Evolutionary conservation across 2,329 filamentous ascomycete genomes (phyloP).

Genomic region (Cryphonectria nitschkei): DNA sequence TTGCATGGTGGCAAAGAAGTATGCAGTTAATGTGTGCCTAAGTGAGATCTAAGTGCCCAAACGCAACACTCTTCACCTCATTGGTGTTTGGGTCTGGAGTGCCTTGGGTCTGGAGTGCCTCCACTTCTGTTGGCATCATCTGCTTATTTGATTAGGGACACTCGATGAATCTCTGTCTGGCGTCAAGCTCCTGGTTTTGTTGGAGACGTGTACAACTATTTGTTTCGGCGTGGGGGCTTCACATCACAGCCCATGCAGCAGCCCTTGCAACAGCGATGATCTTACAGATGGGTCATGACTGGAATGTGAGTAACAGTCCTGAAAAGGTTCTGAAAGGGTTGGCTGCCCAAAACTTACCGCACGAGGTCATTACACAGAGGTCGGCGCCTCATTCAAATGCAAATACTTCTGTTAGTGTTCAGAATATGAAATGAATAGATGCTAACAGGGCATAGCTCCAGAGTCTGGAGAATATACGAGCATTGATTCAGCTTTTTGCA

Average conservation of each 20-base stretch:
- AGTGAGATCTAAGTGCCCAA: neutral
- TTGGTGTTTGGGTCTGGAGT: neutral
- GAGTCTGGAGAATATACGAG: neutral
- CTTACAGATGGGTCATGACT: neutral
- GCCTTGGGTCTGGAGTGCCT: neutral
- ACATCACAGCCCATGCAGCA: neutral
- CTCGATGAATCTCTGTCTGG: neutral
- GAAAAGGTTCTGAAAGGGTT: neutral
- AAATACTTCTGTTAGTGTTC: neutral
- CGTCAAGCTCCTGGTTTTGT: neutral
- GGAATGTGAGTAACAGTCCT: no score
- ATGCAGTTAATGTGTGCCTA: neutral
- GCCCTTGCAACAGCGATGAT: neutral
- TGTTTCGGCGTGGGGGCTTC: neutral
- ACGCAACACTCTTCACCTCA: neutral
- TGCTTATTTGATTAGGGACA: neutral
- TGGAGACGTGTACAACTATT: neutral
- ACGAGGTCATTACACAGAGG: neutral
- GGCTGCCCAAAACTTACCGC: neutral
- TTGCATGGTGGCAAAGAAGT: neutral
- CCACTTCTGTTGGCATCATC: neutral
- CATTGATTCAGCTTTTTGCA: neutral
- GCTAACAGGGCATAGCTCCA: neutral
- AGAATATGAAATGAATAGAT: neutral
- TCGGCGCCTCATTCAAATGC: neutral